phyloP scores from a whole-genome alignment of 148 eudicot species.

The Pharnaceum exiguum region DNA sequence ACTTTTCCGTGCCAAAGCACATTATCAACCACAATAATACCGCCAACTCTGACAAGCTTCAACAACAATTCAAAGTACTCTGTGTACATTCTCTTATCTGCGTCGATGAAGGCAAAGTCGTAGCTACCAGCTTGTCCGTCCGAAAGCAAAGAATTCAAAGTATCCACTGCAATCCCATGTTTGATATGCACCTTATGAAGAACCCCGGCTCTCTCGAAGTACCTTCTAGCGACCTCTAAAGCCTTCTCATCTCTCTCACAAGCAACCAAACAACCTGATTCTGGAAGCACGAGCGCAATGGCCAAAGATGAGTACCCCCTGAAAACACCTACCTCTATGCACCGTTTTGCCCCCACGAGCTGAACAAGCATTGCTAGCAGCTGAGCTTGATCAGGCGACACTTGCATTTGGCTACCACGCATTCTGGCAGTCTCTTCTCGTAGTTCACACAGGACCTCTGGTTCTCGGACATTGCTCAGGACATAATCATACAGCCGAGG shows the following conservation, averaged over 20 bases:
- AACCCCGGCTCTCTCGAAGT: constrained; percentile 83
- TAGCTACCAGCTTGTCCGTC: constrained; percentile 83
- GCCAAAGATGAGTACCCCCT: constrained; percentile 90
- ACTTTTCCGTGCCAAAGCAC: constrained; percentile 97
- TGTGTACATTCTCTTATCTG: constrained; percentile 81
- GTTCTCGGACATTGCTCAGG: constrained; percentile 70
- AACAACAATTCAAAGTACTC: constrained; percentile 80
- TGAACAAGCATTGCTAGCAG: constrained; percentile 89
- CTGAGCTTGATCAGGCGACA: constrained; percentile 96
- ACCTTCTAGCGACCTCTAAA: constrained; percentile 74
- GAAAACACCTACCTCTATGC: constrained; percentile 94
- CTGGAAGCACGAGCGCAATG: constrained; percentile 83
- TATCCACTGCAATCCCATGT: constrained; percentile 72
- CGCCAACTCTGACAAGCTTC: constrained; percentile 87
- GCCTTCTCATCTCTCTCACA: constrained; percentile 72
- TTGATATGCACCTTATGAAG: constrained; percentile 70
- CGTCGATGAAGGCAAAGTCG: constrained; percentile 95
- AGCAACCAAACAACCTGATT: constrained; percentile 76
- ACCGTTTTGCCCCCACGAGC: constrained; percentile 74
- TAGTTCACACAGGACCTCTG: constrained; percentile 61
- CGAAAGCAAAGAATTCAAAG: constrained; percentile 53
- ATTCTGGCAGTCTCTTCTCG: constrained; percentile 80
- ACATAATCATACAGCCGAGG: constrained; percentile 79
- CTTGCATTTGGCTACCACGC: constrained; percentile 95
- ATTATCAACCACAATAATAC: constrained; percentile 84